Percentiles rank a stretch among this genome's conserved stretches.
phyloP scores from a whole-genome alignment of 495 filamentous ascomycete genomes.

The Usnea hakonensis region DNA sequence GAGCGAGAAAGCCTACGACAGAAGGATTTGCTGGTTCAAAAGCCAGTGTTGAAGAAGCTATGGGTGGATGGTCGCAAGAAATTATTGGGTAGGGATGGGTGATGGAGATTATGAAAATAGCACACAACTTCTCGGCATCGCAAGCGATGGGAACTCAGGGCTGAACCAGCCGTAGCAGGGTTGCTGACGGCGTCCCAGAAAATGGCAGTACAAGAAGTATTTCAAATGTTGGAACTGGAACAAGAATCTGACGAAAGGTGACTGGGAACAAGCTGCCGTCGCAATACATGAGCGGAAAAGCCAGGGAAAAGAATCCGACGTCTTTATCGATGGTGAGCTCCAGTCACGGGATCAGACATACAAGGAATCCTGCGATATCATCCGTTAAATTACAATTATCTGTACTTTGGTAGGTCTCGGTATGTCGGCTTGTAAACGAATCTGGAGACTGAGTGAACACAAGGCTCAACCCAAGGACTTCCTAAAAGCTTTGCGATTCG shows the following conservation, averaged over 20 bases:
- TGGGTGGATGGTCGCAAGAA: neutral
- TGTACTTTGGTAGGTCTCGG: neutral
- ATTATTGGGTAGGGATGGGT: neutral
- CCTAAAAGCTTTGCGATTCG: neutral
- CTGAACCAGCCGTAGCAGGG: too few relatives aligned
- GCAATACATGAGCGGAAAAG: neutral
- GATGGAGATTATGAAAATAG: neutral
- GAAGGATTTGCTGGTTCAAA: neutral
- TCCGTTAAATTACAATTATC: fast-evolving
- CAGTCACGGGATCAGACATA: neutral
- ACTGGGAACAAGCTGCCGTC: neutral
- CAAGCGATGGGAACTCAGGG: neutral
- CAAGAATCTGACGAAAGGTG: neutral
- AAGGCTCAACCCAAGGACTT: neutral
- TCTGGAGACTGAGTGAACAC: neutral
- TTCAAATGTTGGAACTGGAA: neutral
- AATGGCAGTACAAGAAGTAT: neutral
- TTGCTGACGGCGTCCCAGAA: neutral
- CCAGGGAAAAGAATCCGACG: neutral
- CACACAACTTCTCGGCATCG: neutral
- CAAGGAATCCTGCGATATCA: neutral
- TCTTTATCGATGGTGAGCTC: neutral
- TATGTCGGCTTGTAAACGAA: neutral
- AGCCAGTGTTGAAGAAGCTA: neutral
- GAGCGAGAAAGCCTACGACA: neutral